phyloP scores from a whole-genome alignment of 441 rosid genomes.

The Eutrema salsugineum region DNA sequence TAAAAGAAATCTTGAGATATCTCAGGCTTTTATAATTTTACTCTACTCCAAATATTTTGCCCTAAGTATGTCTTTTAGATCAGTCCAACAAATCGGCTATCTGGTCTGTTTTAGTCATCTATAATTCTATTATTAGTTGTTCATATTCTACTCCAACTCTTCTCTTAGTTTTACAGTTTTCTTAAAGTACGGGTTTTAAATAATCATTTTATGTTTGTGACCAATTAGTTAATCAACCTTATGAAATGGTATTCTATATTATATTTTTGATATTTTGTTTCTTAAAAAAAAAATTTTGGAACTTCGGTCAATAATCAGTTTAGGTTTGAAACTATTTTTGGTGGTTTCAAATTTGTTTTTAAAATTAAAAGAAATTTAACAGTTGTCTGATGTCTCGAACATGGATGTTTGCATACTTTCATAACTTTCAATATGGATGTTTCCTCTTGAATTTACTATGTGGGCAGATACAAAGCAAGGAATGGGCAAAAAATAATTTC shows the following conservation, averaged over 20 bases:
- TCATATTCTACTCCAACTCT: too few relatives aligned
- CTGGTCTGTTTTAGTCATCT: neutral
- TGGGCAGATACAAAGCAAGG: neutral
- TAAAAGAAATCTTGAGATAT: neutral
- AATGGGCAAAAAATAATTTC: neutral
- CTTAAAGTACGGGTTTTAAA: neutral
- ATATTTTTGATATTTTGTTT: neutral
- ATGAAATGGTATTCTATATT: neutral
- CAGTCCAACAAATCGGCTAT: neutral
- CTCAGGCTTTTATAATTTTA: neutral
- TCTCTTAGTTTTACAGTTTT: neutral
- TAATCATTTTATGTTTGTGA: too few relatives aligned
- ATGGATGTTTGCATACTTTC: neutral
- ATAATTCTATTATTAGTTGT: too few relatives aligned
- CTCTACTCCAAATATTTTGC: neutral
- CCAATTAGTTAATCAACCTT: too few relatives aligned
- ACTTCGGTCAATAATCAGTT: too few relatives aligned
- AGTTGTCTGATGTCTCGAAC: neutral
- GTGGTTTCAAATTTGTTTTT: neutral
- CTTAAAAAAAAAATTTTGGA: too few relatives aligned
- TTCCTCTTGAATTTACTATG: neutral
- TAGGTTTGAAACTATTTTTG: neutral
- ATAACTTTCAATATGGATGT: too few relatives aligned
- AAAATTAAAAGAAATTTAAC: neutral
- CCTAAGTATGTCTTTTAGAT: neutral